A percentile compares a stretch with the other conserved stretches of the same genome.
Evolutionary conservation across 371 early-diverging fungal genomes (phyloP).

Genomic region (Syncephalastrum monosporum): DNA sequence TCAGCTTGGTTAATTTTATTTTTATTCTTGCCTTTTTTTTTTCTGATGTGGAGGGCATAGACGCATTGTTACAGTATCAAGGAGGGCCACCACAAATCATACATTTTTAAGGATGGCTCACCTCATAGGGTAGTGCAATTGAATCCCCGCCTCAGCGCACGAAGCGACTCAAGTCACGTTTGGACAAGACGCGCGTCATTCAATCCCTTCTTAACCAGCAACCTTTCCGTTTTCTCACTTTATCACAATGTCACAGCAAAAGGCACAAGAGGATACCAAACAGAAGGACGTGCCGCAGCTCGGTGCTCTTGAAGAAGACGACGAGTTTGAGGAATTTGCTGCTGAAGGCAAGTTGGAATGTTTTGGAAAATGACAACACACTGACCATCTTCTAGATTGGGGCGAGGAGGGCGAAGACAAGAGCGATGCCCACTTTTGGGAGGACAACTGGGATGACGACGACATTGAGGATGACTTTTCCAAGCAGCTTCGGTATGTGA

Average conservation of each 20-base stretch:
- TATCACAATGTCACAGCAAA: slow-evolving; percentile 23
- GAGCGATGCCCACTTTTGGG: slow-evolving; percentile 79
- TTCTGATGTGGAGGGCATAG: too few relatives aligned
- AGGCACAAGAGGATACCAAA: slow-evolving; percentile 27
- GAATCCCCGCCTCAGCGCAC: too few relatives aligned
- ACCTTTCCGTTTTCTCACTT: neutral
- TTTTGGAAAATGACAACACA: neutral
- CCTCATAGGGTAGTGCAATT: too few relatives aligned
- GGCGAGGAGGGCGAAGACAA: slow-evolving; percentile 74
- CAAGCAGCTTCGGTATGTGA: slow-evolving; percentile 71
- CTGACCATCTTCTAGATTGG: slow-evolving; percentile 66
- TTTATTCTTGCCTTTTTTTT: too few relatives aligned
- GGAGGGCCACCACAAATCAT: too few relatives aligned
- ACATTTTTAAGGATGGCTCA: too few relatives aligned
- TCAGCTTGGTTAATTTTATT: too few relatives aligned
- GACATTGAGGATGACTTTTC: slow-evolving; percentile 91
- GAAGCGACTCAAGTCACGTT: too few relatives aligned
- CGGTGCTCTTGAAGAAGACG: slow-evolving; percentile 83
- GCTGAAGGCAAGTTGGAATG: slow-evolving; percentile 65
- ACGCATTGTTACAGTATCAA: too few relatives aligned
- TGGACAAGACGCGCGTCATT: too few relatives aligned
- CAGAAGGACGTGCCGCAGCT: slow-evolving; percentile 52
- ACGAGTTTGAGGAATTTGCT: slow-evolving; percentile 91
- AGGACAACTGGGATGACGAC: slow-evolving; percentile 93
- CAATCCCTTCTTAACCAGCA: too few relatives aligned